A percentile compares a stretch with the other conserved stretches of the same genome.
Evolutionary conservation across 352 stramenopile genomes (phyloP).

Genomic region (Phytopythium kandeliae): DNA sequence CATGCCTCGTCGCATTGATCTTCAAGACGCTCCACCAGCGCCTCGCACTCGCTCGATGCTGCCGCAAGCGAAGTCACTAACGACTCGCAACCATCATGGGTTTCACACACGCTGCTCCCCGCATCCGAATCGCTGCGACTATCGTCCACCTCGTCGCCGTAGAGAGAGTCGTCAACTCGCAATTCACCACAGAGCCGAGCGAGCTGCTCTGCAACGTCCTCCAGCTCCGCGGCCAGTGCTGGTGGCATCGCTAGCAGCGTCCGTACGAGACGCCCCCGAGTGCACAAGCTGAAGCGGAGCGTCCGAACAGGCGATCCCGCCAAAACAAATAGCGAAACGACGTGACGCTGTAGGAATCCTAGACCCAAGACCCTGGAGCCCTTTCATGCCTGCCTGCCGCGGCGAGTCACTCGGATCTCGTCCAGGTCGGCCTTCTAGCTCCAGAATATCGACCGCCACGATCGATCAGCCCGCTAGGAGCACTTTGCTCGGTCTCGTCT

Average conservation of each 20-base stretch:
- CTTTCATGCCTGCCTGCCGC: conserved; percentile 3
- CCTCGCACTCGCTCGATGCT: conserved; percentile 3
- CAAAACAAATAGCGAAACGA: conserved; percentile 10
- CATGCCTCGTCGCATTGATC: neutral
- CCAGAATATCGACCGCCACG: neutral
- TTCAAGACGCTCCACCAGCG: neutral
- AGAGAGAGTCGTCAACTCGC: neutral
- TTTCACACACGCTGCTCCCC: neutral
- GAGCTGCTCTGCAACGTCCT: neutral
- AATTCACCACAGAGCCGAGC: neutral
- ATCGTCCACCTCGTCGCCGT: neutral
- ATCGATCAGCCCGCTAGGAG: too few relatives aligned
- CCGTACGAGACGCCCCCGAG: too few relatives aligned
- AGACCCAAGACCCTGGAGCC: neutral
- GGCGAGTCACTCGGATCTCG: conserved; percentile 5
- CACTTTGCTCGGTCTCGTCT: too few relatives aligned
- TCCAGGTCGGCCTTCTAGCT: neutral
- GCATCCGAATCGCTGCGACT: neutral
- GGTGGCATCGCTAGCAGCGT: too few relatives aligned
- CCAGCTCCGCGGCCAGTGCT: neutral
- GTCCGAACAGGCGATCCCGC: too few relatives aligned
- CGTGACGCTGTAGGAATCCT: neutral
- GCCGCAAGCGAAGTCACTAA: conserved; percentile 19
- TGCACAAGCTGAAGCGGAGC: too few relatives aligned
- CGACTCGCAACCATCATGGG: conserved; percentile 8